Percentiles rank a stretch among this genome's conserved stretches.
These are phyloP conservation scores for Bertia moriformis DNA, from an alignment of 2,329 filamentous ascomycete genomes.

Conservation along the genomic window DNA sequence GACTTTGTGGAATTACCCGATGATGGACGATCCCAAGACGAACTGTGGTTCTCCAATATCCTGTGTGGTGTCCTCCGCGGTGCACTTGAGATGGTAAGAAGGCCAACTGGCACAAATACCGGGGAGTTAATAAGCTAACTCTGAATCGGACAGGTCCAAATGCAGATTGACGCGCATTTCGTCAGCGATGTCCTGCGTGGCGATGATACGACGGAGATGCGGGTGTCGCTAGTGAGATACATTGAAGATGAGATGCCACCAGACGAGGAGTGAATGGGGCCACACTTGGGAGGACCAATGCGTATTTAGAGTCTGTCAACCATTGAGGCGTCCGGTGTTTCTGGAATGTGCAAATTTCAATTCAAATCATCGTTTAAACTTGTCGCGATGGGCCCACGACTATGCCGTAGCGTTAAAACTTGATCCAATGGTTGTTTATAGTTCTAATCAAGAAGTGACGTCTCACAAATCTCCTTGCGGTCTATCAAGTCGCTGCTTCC, in stretches of 20 bases:
- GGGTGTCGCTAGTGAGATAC: slow-evolving; percentile 78
- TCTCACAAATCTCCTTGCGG: no score
- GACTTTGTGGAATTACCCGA: slow-evolving; percentile 97
- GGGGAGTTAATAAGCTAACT: no score
- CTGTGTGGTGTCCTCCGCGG: slow-evolving; percentile 84
- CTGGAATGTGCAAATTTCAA: not conserved
- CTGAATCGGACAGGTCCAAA: slow-evolving; percentile 56
- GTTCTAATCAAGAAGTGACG: no score
- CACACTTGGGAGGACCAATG: not conserved
- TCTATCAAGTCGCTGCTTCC: no score
- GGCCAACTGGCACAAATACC: no score
- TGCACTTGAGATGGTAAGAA: slow-evolving; percentile 75
- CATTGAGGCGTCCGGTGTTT: not conserved
- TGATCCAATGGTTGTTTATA: no score
- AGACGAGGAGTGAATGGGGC: slow-evolving; percentile 68
- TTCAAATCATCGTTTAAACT: no score
- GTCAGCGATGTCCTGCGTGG: slow-evolving; percentile 84
- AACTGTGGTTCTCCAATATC: slow-evolving; percentile 97
- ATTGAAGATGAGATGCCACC: slow-evolving; percentile 96
- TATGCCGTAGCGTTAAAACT: no score
- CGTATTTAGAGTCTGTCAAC: no score
- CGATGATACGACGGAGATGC: slow-evolving; percentile 94
- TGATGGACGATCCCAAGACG: slow-evolving; percentile 86
- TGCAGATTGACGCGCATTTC: slow-evolving; percentile 96
- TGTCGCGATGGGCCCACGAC: no score